Evolutionary conservation across 495 filamentous ascomycete species (phyloP).

Genomic region (Arthonia radiata): DNA sequence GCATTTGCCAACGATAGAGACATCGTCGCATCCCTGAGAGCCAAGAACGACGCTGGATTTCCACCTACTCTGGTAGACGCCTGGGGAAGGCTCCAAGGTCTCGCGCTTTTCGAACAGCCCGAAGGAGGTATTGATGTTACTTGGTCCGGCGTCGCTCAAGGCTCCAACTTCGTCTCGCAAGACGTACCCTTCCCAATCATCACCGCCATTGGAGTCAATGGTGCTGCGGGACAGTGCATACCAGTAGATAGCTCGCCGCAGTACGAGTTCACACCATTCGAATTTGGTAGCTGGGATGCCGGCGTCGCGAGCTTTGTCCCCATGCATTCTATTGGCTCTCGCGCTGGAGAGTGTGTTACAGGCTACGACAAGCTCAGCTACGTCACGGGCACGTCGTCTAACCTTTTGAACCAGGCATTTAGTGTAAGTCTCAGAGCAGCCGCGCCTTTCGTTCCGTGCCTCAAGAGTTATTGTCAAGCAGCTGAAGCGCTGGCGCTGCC

Average conservation of each 20-base stretch:
- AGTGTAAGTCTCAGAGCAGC: conserved; percentile 3
- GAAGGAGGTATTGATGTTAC: conserved; percentile 15
- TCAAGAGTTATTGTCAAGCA: too few relatives aligned
- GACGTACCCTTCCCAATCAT: conserved; percentile 22
- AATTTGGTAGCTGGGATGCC: conserved; percentile 22
- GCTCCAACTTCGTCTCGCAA: conserved; percentile 14
- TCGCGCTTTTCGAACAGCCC: conserved; percentile 15
- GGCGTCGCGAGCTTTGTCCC: conserved; percentile 18
- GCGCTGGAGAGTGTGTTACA: conserved; percentile 12
- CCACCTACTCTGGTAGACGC: conserved; percentile 18
- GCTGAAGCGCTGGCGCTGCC: too few relatives aligned
- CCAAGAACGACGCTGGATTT: conserved; percentile 12
- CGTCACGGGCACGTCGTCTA: conserved; percentile 19
- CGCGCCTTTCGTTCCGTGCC: too few relatives aligned
- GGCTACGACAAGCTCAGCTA: conserved; percentile 27
- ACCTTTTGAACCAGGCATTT: conserved; percentile 17
- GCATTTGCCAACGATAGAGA: conserved; percentile 9
- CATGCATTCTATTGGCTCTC: conserved; percentile 20
- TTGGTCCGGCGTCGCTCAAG: conserved; percentile 12
- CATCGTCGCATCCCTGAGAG: conserved; percentile 9
- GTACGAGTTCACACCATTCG: conserved; percentile 24
- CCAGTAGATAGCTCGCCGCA: conserved; percentile 14
- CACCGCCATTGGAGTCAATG: conserved; percentile 12
- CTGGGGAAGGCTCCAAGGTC: conserved; percentile 17
- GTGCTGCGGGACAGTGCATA: conserved; percentile 11